Base-by-base conservation (phyloP, 2,329 filamentous ascomycete species). In the Pyrenochaeta sp. region DNA sequence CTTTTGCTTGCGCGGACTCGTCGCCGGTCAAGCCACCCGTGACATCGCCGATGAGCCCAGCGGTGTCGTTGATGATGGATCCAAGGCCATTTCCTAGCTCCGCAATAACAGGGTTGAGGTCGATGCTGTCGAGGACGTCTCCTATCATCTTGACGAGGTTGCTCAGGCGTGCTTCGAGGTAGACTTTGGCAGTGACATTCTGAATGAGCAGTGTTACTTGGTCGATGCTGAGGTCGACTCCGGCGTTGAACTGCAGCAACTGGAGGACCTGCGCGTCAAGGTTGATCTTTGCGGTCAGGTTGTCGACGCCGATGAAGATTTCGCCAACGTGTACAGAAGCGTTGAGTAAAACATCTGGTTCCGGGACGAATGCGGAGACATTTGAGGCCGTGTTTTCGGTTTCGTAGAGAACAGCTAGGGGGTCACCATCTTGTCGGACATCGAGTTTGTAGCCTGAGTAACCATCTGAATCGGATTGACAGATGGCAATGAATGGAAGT, bases 311-410 rank as follows among this genome's bases (percentile, higher is more conserved):
- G 50, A 88, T 80, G 68, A 79, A 77, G 72, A 88, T 87, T 65
- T 84, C 80, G 56, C 83, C 82, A 7, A 87, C 83, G 46, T 77
- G 79, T 0, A 87, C 81, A 1, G 79, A 81, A 7, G 85, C 85
- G 61, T 87, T 87, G 47, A 87, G 80, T 58, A 82, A 85, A 15
- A 87, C 84, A 60, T 87, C 85, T 2, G 85, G 85, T 40, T 80
- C 77, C 1, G 78, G 73, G 18, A 76, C 69, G 0, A 80, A 76
- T 1, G 75, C 64, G 6, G 76, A 77, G 17, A 79, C 63, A 39
- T 73, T 78, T 11, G 62, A 51, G 1, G 79, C 69, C 1, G 83
- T 85, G 60, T 78, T 77, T 37, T 75, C 80, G 0, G 84, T 87
- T 60, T 83, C 82, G 71, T 86, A 86, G 39, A 80, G 69, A 12